Evolutionary conservation across 2,329 filamentous ascomycete species (phyloP).

Genomic region (Coniosporium tulheliwenetii): DNA sequence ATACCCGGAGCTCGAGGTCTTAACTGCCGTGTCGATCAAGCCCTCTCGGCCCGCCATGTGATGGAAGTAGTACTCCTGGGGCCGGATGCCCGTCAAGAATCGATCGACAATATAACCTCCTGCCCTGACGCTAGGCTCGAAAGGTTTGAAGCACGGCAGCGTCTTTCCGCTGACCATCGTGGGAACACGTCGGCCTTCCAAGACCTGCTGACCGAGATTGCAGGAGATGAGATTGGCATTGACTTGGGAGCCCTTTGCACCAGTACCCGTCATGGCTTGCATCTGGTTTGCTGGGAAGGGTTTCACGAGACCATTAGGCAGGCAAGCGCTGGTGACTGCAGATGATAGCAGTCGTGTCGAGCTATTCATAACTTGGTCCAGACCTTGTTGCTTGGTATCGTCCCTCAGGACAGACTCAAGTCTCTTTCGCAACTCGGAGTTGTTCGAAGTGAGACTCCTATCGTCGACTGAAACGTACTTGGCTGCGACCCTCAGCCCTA

Average conservation of each 20-base stretch:
- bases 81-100: conserved; percentile 93
- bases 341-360: conserved; percentile 57
- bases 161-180: conserved; percentile 98
- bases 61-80: conserved; percentile 98
- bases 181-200: conserved; percentile 88
- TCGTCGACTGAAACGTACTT: conserved; percentile 76
- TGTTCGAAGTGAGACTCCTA: conserved; percentile 42
- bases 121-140: conserved; percentile 75
- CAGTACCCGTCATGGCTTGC: conserved; percentile 96
- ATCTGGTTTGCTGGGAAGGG: conserved; percentile 95
- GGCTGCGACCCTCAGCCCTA: conserved; percentile 67
- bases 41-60: conserved; percentile 98
- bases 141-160: conserved; percentile 82
- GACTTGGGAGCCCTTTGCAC: conserved; percentile 82
- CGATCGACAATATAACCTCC: conserved; percentile 90
- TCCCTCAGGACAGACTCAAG: conserved; percentile 84
- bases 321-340: conserved; percentile 59
- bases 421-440: conserved; percentile 58
- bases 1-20: conserved; percentile 93
- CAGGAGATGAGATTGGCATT: conserved; percentile 97
- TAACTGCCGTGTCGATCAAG: conserved; percentile 96
- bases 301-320: conserved; percentile 74
- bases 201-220: conserved; percentile 88
- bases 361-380: conserved; percentile 78
- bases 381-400: conserved; percentile 73